Percentiles rank a stretch among this genome's conserved stretches.
phyloP scores from a whole-genome alignment of 192 early-diverging fungal species.

The Coemansia sp. region DNA sequence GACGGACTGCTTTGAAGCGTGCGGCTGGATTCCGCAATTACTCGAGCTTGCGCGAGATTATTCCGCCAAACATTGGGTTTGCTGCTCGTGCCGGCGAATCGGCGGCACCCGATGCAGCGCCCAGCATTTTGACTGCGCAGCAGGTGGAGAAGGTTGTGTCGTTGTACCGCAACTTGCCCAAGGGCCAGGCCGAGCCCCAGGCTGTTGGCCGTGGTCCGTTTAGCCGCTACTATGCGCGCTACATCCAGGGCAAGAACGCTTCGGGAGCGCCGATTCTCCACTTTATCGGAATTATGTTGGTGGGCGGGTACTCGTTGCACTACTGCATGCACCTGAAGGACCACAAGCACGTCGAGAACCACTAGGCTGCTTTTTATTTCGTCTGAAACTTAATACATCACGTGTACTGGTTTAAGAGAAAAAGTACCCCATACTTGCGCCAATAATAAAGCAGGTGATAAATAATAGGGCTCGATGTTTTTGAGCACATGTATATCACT shows the following conservation, averaged over 20 bases:
- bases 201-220: constrained; percentile 58
- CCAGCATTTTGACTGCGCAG: constrained; percentile 51
- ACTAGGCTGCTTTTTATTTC: constrained; percentile 50
- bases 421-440: neutral
- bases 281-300: constrained; percentile 61
- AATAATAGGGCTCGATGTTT: neutral
- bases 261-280: constrained; percentile 66
- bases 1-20: constrained; percentile 41
- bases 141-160: constrained; percentile 66
- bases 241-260: constrained; percentile 73
- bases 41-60: constrained; percentile 57
- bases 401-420: neutral
- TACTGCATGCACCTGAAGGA: constrained; percentile 79
- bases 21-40: constrained; percentile 41
- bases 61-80: constrained; percentile 73
- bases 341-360: constrained; percentile 83
- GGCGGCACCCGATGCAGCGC: constrained; percentile 51
- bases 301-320: constrained; percentile 68
- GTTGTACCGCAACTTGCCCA: constrained; percentile 76
- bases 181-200: constrained; percentile 59
- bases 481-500: no score
- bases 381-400: neutral
- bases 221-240: constrained; percentile 66
- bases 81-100: constrained; percentile 58
- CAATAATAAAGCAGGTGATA: neutral